Conservation (phyloP, 352 stramenopile genomes). For the Plasmopara halstedii region DNA sequence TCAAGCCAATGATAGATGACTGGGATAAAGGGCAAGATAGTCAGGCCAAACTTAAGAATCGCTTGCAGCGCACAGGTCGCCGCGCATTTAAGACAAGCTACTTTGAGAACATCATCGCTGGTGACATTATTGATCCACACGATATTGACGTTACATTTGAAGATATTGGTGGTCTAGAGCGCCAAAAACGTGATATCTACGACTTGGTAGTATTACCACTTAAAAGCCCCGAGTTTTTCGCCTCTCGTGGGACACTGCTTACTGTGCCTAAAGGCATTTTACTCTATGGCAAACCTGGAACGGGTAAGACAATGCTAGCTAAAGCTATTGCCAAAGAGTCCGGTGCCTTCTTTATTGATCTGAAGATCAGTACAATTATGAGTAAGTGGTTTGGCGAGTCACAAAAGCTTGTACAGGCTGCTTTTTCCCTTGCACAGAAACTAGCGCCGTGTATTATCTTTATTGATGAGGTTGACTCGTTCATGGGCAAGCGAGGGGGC, state of each 20-base stretch:
- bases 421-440: conserved; percentile 92
- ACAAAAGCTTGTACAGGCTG: conserved; percentile 91
- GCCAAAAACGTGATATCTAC: conserved; percentile 94
- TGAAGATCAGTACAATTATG: conserved; percentile 88
- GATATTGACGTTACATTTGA: conserved; percentile 89
- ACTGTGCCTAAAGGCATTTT: conserved; percentile 83
- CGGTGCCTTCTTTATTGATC: conserved; percentile 83
- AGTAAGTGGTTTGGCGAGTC: conserved; percentile 89
- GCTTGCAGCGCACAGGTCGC: conserved; percentile 52
- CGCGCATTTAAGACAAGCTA: conserved; percentile 72
- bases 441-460: conserved; percentile 96
- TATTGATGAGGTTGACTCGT: conserved; percentile 96
- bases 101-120: conserved; percentile 89
- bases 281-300: conserved; percentile 74
- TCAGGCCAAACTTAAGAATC: conserved; percentile 66
- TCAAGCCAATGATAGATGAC: conserved; percentile 84
- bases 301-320: conserved; percentile 89
- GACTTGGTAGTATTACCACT: conserved; percentile 93
- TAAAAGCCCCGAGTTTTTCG: conserved; percentile 89
- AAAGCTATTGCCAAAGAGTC: conserved; percentile 95
- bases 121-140: conserved; percentile 91
- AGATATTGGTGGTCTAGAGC: conserved; percentile 95
- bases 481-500: conserved; percentile 83
- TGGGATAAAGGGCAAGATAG: conserved; percentile 51
- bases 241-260: conserved; percentile 76